phyloP scores from a whole-genome alignment of 192 early-diverging fungal species.

The Geranomyces michiganensis region DNA sequence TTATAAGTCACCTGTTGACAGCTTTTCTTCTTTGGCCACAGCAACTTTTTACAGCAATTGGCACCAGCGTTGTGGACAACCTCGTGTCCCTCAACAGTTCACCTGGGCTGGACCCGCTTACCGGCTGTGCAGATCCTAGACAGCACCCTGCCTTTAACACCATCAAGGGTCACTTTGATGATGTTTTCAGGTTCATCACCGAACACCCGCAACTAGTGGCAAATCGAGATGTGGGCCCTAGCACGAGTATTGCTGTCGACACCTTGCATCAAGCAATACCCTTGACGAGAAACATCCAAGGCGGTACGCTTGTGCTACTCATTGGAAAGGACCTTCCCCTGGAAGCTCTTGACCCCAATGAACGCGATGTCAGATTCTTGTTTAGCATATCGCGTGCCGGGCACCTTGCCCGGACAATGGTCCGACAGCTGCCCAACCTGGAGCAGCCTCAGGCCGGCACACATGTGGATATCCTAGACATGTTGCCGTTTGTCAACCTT shows the following conservation, averaged over 20 bases:
- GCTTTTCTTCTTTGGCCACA: background rate
- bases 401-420: background rate
- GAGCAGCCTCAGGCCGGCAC: background rate
- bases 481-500: slow-evolving; percentile 19
- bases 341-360: background rate
- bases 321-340: slow-evolving; percentile 19
- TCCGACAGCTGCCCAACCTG: background rate
- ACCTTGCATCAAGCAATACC: slow-evolving; percentile 4
- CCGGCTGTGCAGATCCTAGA: background rate
- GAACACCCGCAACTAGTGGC: background rate
- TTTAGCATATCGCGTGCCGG: slow-evolving; percentile 5
- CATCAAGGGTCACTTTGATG: slow-evolving; percentile 7
- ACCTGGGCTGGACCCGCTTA: background rate
- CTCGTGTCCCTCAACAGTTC: background rate
- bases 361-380: slow-evolving; percentile 3
- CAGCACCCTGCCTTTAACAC: background rate
- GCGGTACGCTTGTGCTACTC: slow-evolving; percentile 6
- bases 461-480: background rate
- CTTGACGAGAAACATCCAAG: background rate
- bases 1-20: background rate
- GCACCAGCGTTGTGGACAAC: background rate
- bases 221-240: background rate
- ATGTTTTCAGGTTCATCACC: background rate
- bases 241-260: background rate
- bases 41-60: background rate